These are phyloP conservation scores for Pseudozyma tsukubaensis DNA, from an alignment of 1,284 basidiomycete genomes.

Conservation along the genomic window DNA sequence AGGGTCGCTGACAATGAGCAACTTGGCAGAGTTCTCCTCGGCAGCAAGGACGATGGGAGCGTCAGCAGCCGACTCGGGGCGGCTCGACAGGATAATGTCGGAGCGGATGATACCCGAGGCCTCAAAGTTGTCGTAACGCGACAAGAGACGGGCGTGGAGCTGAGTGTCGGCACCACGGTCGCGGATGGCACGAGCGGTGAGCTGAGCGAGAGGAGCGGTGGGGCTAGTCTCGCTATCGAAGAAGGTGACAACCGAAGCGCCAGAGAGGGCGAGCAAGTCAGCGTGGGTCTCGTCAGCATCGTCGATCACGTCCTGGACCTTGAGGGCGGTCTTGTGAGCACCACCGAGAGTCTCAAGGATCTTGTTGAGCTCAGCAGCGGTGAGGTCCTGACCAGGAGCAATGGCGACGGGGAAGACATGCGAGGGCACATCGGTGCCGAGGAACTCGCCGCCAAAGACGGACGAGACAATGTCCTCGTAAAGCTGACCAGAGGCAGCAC, in stretches of 20 bases:
- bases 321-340: conserved; percentile 33
- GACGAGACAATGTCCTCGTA: conserved; percentile 59
- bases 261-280: conserved; percentile 55
- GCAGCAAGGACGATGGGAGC: conserved; percentile 60
- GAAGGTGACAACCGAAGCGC: conserved; percentile 59
- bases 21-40: conserved; percentile 50
- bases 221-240: conserved; percentile 62
- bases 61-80: conserved; percentile 47
- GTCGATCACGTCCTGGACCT: conserved; percentile 47
- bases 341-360: conserved; percentile 49
- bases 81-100: conserved; percentile 59
- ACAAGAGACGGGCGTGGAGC: conserved; percentile 58
- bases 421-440: conserved; percentile 32
- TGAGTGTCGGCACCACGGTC: conserved; percentile 46
- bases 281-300: conserved; percentile 38
- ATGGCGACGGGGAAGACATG: conserved; percentile 55
- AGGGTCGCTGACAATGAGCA: conserved; percentile 62
- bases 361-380: conserved; percentile 51
- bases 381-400: conserved; percentile 51
- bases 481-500: conserved; percentile 49
- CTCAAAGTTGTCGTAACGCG: conserved; percentile 67
- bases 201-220: conserved; percentile 53
- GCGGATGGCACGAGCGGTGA: conserved; percentile 59
- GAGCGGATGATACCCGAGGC: conserved; percentile 61
- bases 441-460: conserved; percentile 48